These are phyloP conservation scores for Botrytis porri DNA, from an alignment of 2,329 filamentous ascomycete species.

Conservation along the genomic window DNA sequence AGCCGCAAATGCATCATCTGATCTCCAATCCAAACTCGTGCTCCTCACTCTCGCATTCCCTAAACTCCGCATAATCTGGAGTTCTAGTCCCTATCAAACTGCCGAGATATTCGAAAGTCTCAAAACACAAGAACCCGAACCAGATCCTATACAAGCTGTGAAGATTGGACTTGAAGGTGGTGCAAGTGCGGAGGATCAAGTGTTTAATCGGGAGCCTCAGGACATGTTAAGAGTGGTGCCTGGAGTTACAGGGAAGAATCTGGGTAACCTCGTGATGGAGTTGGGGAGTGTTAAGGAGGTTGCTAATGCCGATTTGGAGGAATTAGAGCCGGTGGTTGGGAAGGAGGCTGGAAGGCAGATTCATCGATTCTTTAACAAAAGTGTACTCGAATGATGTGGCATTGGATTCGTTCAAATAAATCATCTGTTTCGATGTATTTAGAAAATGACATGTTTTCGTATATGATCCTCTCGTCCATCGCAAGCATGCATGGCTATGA, in stretches of 20 bases:
- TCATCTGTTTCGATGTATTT: background rate
- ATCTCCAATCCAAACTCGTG: constrained; percentile 88
- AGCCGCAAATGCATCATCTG: constrained; percentile 59
- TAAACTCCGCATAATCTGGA: constrained; percentile 88
- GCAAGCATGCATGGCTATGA: background rate
- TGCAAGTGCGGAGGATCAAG: constrained; percentile 61
- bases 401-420: background rate
- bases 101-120: constrained; percentile 94
- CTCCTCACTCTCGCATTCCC: constrained; percentile 91
- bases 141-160: constrained; percentile 84
- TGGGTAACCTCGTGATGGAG: constrained; percentile 68
- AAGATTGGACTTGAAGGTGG: constrained; percentile 71
- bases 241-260: constrained; percentile 76
- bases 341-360: constrained; percentile 75
- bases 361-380: constrained; percentile 70
- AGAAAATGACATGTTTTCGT: background rate
- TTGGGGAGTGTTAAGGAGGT: constrained; percentile 76
- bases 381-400: constrained; percentile 30
- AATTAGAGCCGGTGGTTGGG: constrained; percentile 73
- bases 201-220: constrained; percentile 80
- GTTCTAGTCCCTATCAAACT: constrained; percentile 87
- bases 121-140: constrained; percentile 85
- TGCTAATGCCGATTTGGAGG: constrained; percentile 76
- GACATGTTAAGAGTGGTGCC: constrained; percentile 87
- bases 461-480: background rate